Evolutionary conservation across 495 filamentous ascomycete genomes (phyloP), one percentile per base, ranked within the genome.

Genomic region (Rhypophila decipiens): DNA sequence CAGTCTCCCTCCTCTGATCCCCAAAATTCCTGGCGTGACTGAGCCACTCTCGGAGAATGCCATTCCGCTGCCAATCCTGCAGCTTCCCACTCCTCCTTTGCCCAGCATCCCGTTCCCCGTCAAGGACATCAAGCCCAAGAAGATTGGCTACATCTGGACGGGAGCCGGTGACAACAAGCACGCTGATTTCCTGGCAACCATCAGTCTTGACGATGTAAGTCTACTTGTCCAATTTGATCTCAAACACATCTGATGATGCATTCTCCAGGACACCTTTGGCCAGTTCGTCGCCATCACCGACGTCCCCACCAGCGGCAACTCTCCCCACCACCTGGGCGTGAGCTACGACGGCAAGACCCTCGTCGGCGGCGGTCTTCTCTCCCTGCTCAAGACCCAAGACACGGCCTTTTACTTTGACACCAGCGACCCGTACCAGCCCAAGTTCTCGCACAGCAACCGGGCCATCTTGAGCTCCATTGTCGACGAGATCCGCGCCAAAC

Each of bases 121-220:
- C 4, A 77, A 75, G 55, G 59, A 75, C 33, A 74, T 82, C 51
- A 72, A 73, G 63, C 79, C 79, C 33, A 82, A 82, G 75, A 83
- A 82, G 65, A 79, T 83, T 50, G 79, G 78, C 3, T 82, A 79
- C 60, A 82, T 81, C 62, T 83, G 76, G 75, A 79, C 77, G 44
- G 79, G 71, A 24, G 66, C 78, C 11, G 78, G 72, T 17, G 79
- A 83, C 57, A 82, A 81, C 54, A 45, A 69, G 40, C 78, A 83
- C 61, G 74, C 73, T 50, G 79, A 83, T 50, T 83, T 83, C 60
- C 59, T 83, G 22, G 78, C 75, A 4, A 76, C 77, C 5, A 75
- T 78, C 57, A 76, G 71, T 62, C 68, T 82, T 33, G 79, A 82
- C 49, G 78, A 81, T 68, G 76, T 73, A 46, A 42, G 31, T 49